Conservation (phyloP, 2,329 filamentous ascomycete species). For the Arthrobotrys pseudoclavata region DNA sequence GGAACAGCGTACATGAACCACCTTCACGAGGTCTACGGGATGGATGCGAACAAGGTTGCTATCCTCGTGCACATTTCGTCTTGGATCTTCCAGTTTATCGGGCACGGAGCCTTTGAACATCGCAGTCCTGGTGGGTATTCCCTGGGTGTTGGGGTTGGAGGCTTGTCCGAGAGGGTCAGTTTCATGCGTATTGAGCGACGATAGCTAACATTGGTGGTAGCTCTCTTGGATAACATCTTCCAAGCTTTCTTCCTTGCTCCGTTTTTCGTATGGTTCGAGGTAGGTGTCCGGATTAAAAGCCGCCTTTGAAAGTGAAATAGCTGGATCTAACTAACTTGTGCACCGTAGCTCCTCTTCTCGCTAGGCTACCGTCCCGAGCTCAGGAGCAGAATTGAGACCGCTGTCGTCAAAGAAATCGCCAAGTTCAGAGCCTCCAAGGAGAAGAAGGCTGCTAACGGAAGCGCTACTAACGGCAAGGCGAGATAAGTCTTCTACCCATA, state of each 20-base stretch:
- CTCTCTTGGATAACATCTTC: constrained; percentile 88
- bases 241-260: constrained; percentile 94
- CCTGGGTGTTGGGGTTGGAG: neutral
- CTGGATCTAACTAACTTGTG: neutral
- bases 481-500: constrained; percentile 19
- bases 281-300: constrained; percentile 15
- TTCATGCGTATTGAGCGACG: no score
- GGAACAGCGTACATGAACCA: constrained; percentile 82
- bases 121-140: constrained; percentile 76
- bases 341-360: constrained; percentile 76
- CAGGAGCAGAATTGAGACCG: constrained; percentile 82
- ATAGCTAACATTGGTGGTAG: constrained; percentile 22
- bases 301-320: neutral
- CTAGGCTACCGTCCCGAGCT: constrained; percentile 90
- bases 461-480: constrained; percentile 52
- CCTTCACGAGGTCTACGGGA: constrained; percentile 75
- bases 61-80: constrained; percentile 77
- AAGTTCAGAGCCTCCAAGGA: constrained; percentile 77
- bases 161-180: neutral
- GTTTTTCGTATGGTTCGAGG: constrained; percentile 96
- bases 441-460: constrained; percentile 64
- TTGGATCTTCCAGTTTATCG: constrained; percentile 92
- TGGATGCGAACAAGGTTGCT: constrained; percentile 75
- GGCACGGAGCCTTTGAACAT: constrained; percentile 89
- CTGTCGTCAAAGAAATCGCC: constrained; percentile 80